phyloP scores from a whole-genome alignment of 2,329 filamentous ascomycete genomes.

The Aureobasidium namibiae region DNA sequence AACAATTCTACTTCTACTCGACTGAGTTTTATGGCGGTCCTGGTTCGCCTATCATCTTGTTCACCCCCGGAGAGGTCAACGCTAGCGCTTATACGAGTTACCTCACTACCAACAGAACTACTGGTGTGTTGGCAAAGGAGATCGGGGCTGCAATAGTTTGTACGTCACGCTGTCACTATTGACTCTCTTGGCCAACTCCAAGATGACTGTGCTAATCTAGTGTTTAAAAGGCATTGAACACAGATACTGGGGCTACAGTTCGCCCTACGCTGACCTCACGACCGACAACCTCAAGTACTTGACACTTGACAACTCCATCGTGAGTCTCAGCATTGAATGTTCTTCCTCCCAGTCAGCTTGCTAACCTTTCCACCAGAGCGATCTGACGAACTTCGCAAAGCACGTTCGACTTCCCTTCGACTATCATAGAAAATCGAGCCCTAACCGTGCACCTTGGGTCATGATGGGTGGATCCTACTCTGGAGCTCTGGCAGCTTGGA shows the following conservation, averaged over 20 bases:
- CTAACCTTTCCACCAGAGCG: constrained; percentile 23
- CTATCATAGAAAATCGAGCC: constrained; percentile 38
- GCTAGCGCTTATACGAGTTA: constrained; percentile 38
- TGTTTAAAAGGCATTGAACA: constrained; percentile 39
- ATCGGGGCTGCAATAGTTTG: constrained; percentile 47
- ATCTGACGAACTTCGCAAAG: constrained; percentile 48
- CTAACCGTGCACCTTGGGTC: constrained; percentile 49
- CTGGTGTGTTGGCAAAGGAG: constrained; percentile 44
- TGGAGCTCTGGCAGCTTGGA: constrained; percentile 48
- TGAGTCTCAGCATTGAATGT: neutral
- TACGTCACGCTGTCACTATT: neutral
- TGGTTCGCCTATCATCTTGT: constrained; percentile 42
- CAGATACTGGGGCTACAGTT: constrained; percentile 51
- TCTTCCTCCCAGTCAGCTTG: neutral
- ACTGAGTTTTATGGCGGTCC: constrained; percentile 45
- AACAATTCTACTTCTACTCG: constrained; percentile 47
- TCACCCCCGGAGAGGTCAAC: constrained; percentile 41
- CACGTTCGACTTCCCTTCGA: constrained; percentile 48
- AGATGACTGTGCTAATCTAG: neutral
- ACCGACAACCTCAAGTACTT: constrained; percentile 48
- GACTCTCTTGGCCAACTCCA: neutral
- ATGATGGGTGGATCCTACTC: constrained; percentile 49
- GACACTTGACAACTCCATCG: constrained; percentile 45
- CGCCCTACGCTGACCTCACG: constrained; percentile 43
- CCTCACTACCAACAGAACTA: constrained; percentile 42